Evolutionary conservation across 2,329 filamentous ascomycete species (phyloP).

Genomic region (Trichoderma harzianum): DNA sequence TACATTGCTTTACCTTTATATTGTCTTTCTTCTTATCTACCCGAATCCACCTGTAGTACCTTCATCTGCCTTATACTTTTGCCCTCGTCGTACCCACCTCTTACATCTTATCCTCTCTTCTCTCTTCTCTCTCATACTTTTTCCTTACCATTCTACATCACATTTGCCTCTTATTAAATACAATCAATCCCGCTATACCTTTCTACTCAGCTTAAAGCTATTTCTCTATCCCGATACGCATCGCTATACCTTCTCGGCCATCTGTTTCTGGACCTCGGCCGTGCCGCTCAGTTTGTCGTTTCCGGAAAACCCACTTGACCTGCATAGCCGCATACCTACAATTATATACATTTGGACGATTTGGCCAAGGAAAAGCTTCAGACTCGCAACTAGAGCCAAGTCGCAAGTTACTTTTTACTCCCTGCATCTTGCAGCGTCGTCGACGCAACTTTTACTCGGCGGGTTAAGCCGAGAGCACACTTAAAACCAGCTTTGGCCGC

Average conservation of each 20-base stretch:
- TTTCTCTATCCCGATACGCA: conserved; percentile 3
- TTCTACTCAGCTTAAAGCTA: neutral
- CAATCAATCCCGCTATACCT: neutral
- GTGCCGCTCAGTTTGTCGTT: neutral
- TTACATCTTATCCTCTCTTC: neutral
- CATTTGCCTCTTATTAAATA: neutral
- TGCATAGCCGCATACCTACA: conserved; percentile 4
- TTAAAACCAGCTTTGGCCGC: neutral
- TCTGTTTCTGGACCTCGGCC: neutral
- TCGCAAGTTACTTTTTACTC: neutral
- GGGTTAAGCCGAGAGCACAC: neutral
- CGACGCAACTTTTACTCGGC: neutral
- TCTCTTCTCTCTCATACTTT: neutral
- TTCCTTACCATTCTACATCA: neutral
- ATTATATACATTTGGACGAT: neutral
- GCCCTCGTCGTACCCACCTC: neutral
- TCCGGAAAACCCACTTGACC: neutral
- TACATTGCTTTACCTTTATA: neutral
- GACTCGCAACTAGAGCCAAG: neutral
- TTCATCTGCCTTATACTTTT: neutral
- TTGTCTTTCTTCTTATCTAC: neutral
- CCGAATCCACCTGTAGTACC: neutral
- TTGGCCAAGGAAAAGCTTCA: neutral
- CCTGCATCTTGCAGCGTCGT: neutral
- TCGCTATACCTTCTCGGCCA: neutral